Evolutionary conservation across 805 yeast species (phyloP).

Genomic region (Starmerella potacharoeniae): DNA sequence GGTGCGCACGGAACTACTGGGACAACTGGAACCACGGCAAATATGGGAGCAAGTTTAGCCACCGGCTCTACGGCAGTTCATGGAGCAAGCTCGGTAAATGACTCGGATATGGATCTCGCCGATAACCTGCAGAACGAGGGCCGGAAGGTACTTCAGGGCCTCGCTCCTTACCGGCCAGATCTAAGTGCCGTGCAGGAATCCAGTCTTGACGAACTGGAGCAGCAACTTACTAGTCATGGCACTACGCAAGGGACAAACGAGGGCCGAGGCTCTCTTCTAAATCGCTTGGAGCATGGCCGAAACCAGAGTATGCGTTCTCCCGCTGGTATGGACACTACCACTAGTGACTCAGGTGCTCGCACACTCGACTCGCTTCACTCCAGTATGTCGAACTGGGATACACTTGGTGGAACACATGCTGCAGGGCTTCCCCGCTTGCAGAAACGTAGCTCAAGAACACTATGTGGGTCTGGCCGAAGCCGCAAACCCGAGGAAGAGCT

Average conservation of each 20-base stretch:
- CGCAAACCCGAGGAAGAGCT: constrained; percentile 11
- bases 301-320: background rate
- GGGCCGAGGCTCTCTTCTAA: background rate
- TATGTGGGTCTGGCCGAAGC: constrained; percentile 7
- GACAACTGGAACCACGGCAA: background rate
- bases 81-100: constrained; percentile 3
- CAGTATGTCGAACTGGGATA: constrained; percentile 13
- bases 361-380: constrained; percentile 17
- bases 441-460: constrained; percentile 7
- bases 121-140: constrained; percentile 16
- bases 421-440: background rate
- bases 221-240: constrained; percentile 17
- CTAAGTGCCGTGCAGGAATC: constrained; percentile 16
- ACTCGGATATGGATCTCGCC: constrained; percentile 14
- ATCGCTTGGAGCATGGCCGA: background rate
- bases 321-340: constrained; percentile 9
- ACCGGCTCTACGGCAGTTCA: background rate
- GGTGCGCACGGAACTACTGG: background rate
- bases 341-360: constrained; percentile 7
- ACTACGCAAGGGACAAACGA: background rate
- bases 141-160: constrained; percentile 15
- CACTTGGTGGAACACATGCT: constrained; percentile 8
- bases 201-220: constrained; percentile 19
- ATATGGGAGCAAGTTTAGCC: no score
- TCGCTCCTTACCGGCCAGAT: constrained; percentile 12